phyloP scores from a whole-genome alignment of 495 filamentous ascomycete species.

The Jackrogersella minutella region DNA sequence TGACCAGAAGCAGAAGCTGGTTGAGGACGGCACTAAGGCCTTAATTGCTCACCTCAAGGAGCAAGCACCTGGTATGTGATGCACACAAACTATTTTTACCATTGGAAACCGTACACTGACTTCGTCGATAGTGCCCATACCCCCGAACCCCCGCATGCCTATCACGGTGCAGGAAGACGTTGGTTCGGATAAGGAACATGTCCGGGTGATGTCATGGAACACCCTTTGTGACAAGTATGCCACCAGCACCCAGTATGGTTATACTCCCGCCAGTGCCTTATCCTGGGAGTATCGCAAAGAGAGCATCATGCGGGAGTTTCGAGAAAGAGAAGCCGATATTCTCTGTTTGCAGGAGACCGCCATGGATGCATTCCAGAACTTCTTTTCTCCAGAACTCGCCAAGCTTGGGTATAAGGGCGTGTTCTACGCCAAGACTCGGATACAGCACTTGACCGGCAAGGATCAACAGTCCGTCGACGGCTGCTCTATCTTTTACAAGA shows the following conservation, averaged over 20 bases:
- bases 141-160: slow-evolving; percentile 62
- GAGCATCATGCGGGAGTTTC: slow-evolving; percentile 80
- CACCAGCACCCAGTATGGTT: slow-evolving; percentile 83
- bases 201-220: slow-evolving; percentile 91
- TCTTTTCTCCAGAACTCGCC: slow-evolving; percentile 81
- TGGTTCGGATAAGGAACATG: slow-evolving; percentile 56
- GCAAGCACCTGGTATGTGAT: slow-evolving; percentile 75
- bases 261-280: slow-evolving; percentile 78
- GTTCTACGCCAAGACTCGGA: slow-evolving; percentile 85
- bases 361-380: slow-evolving; percentile 86
- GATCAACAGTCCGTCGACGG: slow-evolving; percentile 90
- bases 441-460: slow-evolving; percentile 88
- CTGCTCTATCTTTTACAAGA: slow-evolving; percentile 96
- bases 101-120: slow-evolving; percentile 27
- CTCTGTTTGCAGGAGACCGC: slow-evolving; percentile 94
- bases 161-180: slow-evolving; percentile 62
- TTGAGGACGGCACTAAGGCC: slow-evolving; percentile 84
- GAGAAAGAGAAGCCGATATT: slow-evolving; percentile 83
- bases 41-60: slow-evolving; percentile 84
- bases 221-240: slow-evolving; percentile 92
- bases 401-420: slow-evolving; percentile 90
- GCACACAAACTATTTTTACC: background rate
- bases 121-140: slow-evolving; percentile 64
- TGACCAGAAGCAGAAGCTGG: slow-evolving; percentile 74
- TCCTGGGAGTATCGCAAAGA: slow-evolving; percentile 86